Evolutionary conservation across 2,329 filamentous ascomycete species (phyloP), one percentile per base, ranked within the genome.

Genomic region (Thyridium curvatum): DNA sequence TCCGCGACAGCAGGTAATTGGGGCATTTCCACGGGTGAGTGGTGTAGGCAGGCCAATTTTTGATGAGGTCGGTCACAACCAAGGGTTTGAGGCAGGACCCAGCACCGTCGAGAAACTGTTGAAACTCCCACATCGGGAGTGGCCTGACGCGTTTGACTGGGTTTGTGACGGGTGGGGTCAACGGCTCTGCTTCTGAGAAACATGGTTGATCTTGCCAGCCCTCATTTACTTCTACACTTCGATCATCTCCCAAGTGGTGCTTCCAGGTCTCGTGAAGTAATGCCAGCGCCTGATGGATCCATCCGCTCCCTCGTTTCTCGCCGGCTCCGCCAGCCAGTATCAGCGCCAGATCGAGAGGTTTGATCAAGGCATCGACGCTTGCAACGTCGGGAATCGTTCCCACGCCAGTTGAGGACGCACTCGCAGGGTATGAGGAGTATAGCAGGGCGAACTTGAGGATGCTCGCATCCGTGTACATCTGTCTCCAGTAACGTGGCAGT

Each of bases 21-120:
- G 82, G 80, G n/a, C 71, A 77, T 8, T 65, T 70, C 93, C 93
- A 98, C 1, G 79, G 76, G 2, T 71, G 68, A 1, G 70, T 65
- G 3, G 66, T 69, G n/a, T 84, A 60, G 0, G 91, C 90, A 0
- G 90, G 88, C 91, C 91, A 97, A 47, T 79, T 62, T 0, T 71
- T 58, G 3, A 86, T 69, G 2, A 82, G 64, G 37, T 74, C 72
- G 0, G 74, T 77, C 32, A 97, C 80, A 9, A 96, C 69, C 4
- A 94, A 48, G 0, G 91, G 88, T 40, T 64, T 55, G 0, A 72
- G 69, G 2, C 65, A 64, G 1, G 61, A 46, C 44, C 4, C 13
- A 12, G 39, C 33, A 4, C 64, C 52, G 16, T 67, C 64, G 56
- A 88, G 72, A 53, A 84, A 75, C 2, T 61, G 54, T 42, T 85